Evolutionary conservation across 1,139 yeast genomes (phyloP).

Genomic region (Geotrichum macrosporum): DNA sequence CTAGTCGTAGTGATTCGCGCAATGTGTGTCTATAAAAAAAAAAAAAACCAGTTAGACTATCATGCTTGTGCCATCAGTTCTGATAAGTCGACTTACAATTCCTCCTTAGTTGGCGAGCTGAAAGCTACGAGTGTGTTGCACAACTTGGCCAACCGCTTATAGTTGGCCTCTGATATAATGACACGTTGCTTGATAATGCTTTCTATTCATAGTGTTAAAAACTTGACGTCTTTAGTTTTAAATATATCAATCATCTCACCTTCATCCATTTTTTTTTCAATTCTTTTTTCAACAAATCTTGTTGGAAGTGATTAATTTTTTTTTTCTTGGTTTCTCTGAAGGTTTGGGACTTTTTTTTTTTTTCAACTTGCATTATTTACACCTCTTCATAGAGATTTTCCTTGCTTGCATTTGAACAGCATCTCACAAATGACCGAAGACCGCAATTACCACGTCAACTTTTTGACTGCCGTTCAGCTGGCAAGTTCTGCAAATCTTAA

Average conservation of each 20-base stretch:
- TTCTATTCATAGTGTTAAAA: slow-evolving; percentile 8
- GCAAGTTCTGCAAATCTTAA: slow-evolving; percentile 10
- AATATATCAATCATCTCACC: neutral
- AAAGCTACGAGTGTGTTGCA: slow-evolving; percentile 18
- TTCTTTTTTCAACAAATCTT: too few species aligned
- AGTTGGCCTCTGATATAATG: slow-evolving; percentile 28
- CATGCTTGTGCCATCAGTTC: neutral
- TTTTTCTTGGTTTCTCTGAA: too few species aligned
- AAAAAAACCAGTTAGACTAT: slow-evolving; percentile 12
- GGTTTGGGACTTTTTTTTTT: slow-evolving; percentile 2
- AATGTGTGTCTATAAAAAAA: slow-evolving; percentile 3
- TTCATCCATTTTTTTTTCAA: slow-evolving; percentile 6
- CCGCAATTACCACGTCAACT: slow-evolving; percentile 5
- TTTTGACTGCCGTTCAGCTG: slow-evolving; percentile 7
- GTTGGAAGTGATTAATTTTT: slow-evolving; percentile 9
- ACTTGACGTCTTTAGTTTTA: neutral
- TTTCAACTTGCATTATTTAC: too few species aligned
- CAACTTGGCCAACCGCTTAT: slow-evolving; percentile 27
- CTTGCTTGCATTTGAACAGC: neutral
- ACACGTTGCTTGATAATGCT: slow-evolving; percentile 30
- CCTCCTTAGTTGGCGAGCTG: slow-evolving; percentile 12
- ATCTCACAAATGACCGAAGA: neutral
- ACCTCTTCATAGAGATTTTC: neutral
- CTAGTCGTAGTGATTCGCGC: slow-evolving; percentile 17
- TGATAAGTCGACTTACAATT: slow-evolving; percentile 12